Evolutionary conservation across 1,284 basidiomycete species (phyloP).

Genomic region (Cryptococcus maquisensis): DNA sequence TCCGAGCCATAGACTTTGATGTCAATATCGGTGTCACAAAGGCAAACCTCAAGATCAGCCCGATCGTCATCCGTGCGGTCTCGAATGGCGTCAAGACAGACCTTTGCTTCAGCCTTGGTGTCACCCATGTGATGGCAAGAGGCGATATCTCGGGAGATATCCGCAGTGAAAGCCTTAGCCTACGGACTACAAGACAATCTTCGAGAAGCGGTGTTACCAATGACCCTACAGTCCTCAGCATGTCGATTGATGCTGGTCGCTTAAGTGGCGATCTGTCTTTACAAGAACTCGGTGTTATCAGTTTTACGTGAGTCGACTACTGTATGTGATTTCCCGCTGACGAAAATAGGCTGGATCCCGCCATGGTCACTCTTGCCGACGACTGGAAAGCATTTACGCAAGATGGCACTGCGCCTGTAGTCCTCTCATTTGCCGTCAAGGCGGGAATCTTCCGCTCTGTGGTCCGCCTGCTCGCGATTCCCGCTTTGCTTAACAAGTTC

Average conservation of each 20-base stretch:
- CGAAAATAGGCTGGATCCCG: conserved; percentile 64
- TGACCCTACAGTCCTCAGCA: conserved; percentile 59
- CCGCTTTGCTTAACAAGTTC: conserved; percentile 37
- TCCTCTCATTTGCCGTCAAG: conserved; percentile 68
- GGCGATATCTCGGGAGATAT: conserved; percentile 72
- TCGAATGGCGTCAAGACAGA: conserved; percentile 39
- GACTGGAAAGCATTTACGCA: conserved; percentile 66
- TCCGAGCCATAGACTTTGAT: conserved; percentile 66
- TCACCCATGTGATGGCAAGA: conserved; percentile 60
- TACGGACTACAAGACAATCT: conserved; percentile 64
- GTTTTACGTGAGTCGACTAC: conserved; percentile 62
- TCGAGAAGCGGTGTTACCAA: conserved; percentile 41
- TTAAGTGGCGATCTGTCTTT: conserved; percentile 66
- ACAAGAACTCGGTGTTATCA: conserved; percentile 68
- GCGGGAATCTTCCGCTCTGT: conserved; percentile 68
- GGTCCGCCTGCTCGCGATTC: conserved; percentile 58
- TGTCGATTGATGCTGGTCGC: conserved; percentile 70
- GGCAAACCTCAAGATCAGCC: conserved; percentile 60
- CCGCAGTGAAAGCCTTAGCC: conserved; percentile 65
- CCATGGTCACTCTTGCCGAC: conserved; percentile 69
- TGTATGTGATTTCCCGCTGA: neutral
- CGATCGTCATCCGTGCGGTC: conserved; percentile 47
- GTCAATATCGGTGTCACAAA: conserved; percentile 62
- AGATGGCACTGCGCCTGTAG: conserved; percentile 59
- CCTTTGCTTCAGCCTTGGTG: conserved; percentile 62